phyloP scores from a whole-genome alignment of 495 filamentous ascomycete species.

The Lepraria neglecta region DNA sequence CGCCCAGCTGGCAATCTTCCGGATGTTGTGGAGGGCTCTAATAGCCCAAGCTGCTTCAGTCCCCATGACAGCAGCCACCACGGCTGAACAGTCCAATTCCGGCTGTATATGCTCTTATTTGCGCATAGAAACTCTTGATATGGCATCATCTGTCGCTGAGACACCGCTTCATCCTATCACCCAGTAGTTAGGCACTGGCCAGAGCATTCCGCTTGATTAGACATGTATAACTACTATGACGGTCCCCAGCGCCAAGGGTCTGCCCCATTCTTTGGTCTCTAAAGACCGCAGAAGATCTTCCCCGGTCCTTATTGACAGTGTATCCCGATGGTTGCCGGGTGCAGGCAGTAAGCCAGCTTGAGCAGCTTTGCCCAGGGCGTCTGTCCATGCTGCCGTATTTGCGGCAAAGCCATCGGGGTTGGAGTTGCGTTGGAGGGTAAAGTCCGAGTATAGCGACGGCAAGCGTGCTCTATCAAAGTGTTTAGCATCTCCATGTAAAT shows the following conservation, averaged over 20 bases:
- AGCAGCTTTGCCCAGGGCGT: constrained; percentile 61
- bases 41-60: constrained; percentile 59
- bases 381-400: constrained; percentile 79
- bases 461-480: constrained; percentile 59
- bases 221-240: constrained; percentile 53
- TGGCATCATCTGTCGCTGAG: constrained; percentile 60
- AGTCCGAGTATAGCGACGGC: constrained; percentile 91
- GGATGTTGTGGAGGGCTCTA: constrained; percentile 37
- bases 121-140: constrained; percentile 53
- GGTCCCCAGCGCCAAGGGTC: constrained; percentile 71
- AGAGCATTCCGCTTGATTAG: neutral
- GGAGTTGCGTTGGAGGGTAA: constrained; percentile 63
- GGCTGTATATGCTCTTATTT: constrained; percentile 57
- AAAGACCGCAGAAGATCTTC: constrained; percentile 63
- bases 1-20: constrained; percentile 19
- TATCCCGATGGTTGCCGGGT: constrained; percentile 33
- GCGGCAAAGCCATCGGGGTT: constrained; percentile 89
- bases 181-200: neutral
- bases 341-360: constrained; percentile 58
- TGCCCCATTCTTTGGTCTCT: constrained; percentile 71
- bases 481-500: neutral
- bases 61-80: constrained; percentile 71
- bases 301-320: constrained; percentile 60
- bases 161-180: constrained; percentile 58
- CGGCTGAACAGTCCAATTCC: constrained; percentile 44